These are phyloP conservation scores for Oemleria cerasiformis DNA, from an alignment of 306 rosid species.

Conservation along the genomic window DNA sequence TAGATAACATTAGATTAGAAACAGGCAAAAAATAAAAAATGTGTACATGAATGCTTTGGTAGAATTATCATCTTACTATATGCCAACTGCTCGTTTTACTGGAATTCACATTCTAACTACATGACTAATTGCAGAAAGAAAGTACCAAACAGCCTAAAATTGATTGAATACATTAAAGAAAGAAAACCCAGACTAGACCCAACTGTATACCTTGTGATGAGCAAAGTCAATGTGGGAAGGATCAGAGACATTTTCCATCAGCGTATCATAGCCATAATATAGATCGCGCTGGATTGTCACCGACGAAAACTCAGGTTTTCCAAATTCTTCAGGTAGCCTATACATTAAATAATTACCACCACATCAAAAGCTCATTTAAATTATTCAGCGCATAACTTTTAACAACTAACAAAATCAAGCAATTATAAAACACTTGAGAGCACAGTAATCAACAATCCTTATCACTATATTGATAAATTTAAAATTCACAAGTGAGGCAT, in stretches of 20 bases:
- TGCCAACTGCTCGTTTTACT: not conserved
- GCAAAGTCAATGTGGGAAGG: slow-evolving; percentile 98
- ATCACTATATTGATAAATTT: not conserved
- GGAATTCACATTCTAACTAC: not conserved
- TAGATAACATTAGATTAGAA: not conserved
- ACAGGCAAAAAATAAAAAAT: not conserved
- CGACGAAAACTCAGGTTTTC: slow-evolving; percentile 76
- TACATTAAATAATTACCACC: slow-evolving; percentile 11
- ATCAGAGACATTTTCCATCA: slow-evolving; percentile 97
- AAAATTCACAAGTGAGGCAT: not conserved
- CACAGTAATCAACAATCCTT: slow-evolving; percentile 1
- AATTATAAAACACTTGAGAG: not conserved
- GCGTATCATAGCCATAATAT: slow-evolving; percentile 92
- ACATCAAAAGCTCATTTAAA: slow-evolving; percentile 14
- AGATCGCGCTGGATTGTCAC: slow-evolving; percentile 99
- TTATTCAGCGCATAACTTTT: slow-evolving; percentile 3
- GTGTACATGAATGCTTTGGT: not conserved
- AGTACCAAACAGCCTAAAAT: not conserved
- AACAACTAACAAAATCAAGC: not conserved
- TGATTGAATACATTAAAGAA: not conserved
- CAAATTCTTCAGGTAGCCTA: slow-evolving; percentile 91
- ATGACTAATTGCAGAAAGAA: not conserved
- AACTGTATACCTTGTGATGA: slow-evolving; percentile 79
- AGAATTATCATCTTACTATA: not conserved
- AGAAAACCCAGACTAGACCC: not conserved